These are phyloP conservation scores for Aaosphaeria pasadenensis DNA, from an alignment of 2,329 filamentous ascomycete species.

Conservation along the genomic window DNA sequence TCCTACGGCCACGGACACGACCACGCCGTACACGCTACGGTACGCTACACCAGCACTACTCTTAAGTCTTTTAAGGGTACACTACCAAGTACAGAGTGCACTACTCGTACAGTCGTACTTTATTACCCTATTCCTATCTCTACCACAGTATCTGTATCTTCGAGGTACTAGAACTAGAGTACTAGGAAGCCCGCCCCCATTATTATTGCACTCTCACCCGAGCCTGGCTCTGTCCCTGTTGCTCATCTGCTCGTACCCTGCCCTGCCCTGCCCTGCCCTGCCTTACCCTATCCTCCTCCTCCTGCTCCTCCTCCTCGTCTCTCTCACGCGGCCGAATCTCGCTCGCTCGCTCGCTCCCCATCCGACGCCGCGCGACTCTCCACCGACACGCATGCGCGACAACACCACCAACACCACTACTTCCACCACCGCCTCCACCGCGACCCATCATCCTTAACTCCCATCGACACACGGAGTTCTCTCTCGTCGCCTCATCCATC, in stretches of 20 bases:
- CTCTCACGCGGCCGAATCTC: background rate
- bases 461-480: conserved; percentile 17
- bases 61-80: too few relatives aligned
- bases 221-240: background rate
- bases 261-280: conserved; percentile 1
- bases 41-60: too few relatives aligned
- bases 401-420: conserved; percentile 10
- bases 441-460: background rate
- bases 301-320: background rate
- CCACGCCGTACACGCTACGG: too few relatives aligned
- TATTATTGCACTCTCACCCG: conserved; percentile 16
- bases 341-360: conserved; percentile 5
- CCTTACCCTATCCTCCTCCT: conserved; percentile 7
- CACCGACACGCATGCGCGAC: conserved; percentile 29
- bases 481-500: conserved; percentile 9
- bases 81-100: too few relatives aligned
- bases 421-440: background rate
- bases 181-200: too few relatives aligned
- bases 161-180: too few relatives aligned
- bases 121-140: too few relatives aligned
- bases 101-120: too few relatives aligned
- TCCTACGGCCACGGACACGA: too few relatives aligned
- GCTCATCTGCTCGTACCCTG: conserved; percentile 5
- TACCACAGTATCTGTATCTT: too few relatives aligned
- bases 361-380: conserved; percentile 7